Percentiles rank a stretch among this genome's conserved stretches.
Evolutionary conservation across 2,329 filamentous ascomycete species (phyloP).

Genomic region (Aureobasidium vineae): DNA sequence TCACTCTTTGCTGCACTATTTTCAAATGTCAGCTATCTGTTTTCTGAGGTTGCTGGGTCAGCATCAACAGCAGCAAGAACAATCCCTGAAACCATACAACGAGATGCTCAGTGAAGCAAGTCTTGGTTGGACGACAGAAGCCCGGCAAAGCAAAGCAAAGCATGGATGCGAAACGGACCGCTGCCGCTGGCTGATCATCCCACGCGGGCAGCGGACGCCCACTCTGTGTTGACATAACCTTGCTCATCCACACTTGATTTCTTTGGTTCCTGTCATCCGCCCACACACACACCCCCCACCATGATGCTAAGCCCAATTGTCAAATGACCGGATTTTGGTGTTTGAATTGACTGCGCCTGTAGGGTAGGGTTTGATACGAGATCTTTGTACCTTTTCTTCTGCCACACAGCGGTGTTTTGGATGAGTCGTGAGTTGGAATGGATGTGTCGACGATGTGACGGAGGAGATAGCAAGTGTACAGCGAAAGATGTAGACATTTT

Average conservation of each 20-base stretch:
- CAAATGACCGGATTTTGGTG: slow-evolving; percentile 18
- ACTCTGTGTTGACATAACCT: neutral
- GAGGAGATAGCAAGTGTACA: neutral
- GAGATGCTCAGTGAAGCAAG: neutral
- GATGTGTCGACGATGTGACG: neutral
- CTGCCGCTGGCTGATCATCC: slow-evolving; percentile 2
- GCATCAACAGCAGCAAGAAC: neutral
- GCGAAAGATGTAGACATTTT: neutral
- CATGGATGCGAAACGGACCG: slow-evolving; percentile 3
- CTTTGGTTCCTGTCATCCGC: neutral
- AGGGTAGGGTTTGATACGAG: neutral
- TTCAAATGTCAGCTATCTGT: neutral
- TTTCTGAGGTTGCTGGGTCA: neutral
- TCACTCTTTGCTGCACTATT: neutral
- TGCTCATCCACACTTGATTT: neutral
- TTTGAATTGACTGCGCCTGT: neutral
- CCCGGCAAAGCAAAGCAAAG: too few species aligned
- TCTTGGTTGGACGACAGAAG: neutral
- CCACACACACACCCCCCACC: neutral
- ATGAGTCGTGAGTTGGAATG: neutral
- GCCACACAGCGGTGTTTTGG: too few species aligned
- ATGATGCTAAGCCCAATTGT: neutral
- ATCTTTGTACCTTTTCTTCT: neutral
- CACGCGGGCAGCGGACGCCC: neutral
- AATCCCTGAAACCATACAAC: neutral